These are phyloP conservation scores for Lippia alba DNA, from an alignment of 305 asterid genomes.

Conservation along the genomic window DNA sequence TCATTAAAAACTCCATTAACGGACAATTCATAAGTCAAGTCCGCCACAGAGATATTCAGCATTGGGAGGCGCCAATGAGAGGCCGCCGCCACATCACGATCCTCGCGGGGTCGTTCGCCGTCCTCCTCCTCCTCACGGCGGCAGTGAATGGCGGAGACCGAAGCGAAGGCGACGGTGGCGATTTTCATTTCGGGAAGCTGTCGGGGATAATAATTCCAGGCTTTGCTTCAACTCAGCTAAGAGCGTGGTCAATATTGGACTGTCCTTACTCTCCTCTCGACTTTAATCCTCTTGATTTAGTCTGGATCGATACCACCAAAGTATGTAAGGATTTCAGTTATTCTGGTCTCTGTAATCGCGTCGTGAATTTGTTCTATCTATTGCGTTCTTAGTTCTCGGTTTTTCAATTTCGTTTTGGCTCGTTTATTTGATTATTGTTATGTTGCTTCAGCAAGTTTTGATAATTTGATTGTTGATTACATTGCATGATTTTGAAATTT, in stretches of 20 bases:
- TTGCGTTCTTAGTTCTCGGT: not conserved
- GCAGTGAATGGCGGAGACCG: not conserved
- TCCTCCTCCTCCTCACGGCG: not conserved
- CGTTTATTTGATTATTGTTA: not conserved
- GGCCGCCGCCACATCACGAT: not conserved
- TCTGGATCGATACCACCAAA: not conserved
- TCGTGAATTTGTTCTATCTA: not conserved
- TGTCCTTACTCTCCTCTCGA: conserved; percentile 8
- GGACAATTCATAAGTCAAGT: not conserved
- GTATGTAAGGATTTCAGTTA: not conserved
- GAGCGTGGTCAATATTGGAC: conserved; percentile 3
- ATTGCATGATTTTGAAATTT: no score
- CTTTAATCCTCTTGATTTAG: not conserved
- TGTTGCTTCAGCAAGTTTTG: no score
- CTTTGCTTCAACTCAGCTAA: conserved; percentile 5
- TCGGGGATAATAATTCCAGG: conserved; percentile 5
- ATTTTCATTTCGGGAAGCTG: not conserved
- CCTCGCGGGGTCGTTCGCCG: not conserved
- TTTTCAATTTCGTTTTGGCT: not conserved
- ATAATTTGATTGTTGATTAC: no score
- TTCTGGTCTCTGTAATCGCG: not conserved
- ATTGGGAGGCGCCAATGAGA: not conserved
- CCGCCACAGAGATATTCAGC: not conserved
- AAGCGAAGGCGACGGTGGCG: not conserved
- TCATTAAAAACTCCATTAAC: no score